Conservation (phyloP, 768 basidiomycete genomes). For the Leccinellum albellum region DNA sequence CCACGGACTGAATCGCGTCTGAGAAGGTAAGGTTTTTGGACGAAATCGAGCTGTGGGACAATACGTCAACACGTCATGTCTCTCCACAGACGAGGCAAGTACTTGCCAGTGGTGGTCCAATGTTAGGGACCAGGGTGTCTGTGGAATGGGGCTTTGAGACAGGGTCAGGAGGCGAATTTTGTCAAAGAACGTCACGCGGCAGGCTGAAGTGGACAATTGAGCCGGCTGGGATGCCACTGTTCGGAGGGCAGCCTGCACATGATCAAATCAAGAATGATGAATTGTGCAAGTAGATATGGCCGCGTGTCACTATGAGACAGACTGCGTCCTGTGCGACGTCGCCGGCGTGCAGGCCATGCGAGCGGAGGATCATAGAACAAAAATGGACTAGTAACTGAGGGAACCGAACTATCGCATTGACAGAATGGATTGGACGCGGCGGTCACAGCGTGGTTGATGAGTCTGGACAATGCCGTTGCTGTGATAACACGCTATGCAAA, state of each 20-base stretch:
- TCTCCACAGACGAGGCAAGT: slow-evolving; percentile 20
- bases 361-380: slow-evolving; percentile 12
- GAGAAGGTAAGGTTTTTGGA: slow-evolving; percentile 9
- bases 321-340: slow-evolving; percentile 10
- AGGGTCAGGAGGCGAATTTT: slow-evolving; percentile 11
- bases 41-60: slow-evolving; percentile 4
- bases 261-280: slow-evolving; percentile 5
- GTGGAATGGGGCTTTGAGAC: slow-evolving; percentile 8
- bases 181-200: slow-evolving; percentile 15
- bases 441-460: neutral
- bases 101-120: slow-evolving; percentile 1
- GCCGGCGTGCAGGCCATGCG: slow-evolving; percentile 17
- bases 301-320: slow-evolving; percentile 22
- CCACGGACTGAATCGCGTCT: slow-evolving; percentile 5
- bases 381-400: slow-evolving; percentile 11
- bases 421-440: slow-evolving; percentile 14
- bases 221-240: neutral
- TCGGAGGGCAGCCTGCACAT: slow-evolving; percentile 2
- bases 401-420: slow-evolving; percentile 9
- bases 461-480: slow-evolving; percentile 16
- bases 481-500: slow-evolving; percentile 2
- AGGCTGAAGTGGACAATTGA: slow-evolving; percentile 14
- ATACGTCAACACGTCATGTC: slow-evolving; percentile 26
- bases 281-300: neutral
- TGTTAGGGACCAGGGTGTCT: slow-evolving; percentile 4